A percentile compares a stretch with the other conserved stretches of the same genome.
Conservation (phyloP, 179 eudicot species). For the Actinidia chinensis region DNA sequence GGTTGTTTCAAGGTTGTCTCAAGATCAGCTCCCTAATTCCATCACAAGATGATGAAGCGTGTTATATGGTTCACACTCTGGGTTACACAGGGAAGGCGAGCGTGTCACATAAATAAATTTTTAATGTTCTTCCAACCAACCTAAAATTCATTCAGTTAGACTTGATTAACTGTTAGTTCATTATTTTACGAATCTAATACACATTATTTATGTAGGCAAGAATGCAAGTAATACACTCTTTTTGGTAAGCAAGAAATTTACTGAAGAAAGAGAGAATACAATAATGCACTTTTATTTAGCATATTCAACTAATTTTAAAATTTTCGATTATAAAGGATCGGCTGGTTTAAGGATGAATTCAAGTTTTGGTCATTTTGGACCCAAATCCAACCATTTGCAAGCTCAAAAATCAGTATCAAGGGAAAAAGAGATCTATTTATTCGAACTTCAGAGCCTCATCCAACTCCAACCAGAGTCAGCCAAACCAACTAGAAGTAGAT, state of each 20-base stretch:
- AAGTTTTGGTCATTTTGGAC: background rate
- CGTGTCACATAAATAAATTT: background rate
- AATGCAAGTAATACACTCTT: too few relatives aligned
- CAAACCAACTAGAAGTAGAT: conserved; percentile 5
- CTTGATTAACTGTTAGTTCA: background rate
- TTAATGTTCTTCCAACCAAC: background rate
- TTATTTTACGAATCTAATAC: background rate
- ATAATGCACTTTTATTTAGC: background rate
- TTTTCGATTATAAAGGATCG: background rate
- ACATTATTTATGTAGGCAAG: too few relatives aligned
- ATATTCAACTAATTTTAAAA: background rate
- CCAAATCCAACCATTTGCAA: background rate
- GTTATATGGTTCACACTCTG: background rate
- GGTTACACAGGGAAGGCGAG: background rate
- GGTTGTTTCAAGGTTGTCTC: conserved; percentile 4
- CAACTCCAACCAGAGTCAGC: background rate
- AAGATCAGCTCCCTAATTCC: background rate
- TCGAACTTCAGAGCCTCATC: conserved; percentile 3
- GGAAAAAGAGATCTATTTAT: background rate
- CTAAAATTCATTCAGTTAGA: background rate
- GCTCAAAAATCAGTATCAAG: background rate
- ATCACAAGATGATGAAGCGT: background rate
- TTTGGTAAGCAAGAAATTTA: background rate
- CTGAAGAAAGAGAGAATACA: background rate
- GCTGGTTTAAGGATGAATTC: background rate